Evolutionary conservation across 139 green algal genomes (phyloP), one percentile per base, ranked within the genome.

Genomic region (Coccomyxa sp.): DNA sequence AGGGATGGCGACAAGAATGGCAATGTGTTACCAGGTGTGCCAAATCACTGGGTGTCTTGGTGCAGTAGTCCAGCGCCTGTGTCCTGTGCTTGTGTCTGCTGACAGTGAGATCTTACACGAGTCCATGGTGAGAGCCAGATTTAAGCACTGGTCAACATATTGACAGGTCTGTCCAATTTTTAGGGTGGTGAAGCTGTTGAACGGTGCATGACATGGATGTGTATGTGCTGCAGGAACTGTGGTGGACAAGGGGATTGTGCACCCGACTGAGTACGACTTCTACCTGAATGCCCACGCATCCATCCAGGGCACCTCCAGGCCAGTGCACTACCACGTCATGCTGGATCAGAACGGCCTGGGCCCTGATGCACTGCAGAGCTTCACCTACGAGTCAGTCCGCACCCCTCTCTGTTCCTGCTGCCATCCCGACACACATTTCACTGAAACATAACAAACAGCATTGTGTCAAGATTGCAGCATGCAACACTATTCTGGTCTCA

Each of bases 251-350:
- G 81, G 67, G 77, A 93, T 97, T 84, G 75, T 31, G 28, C 76
- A 86, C 86, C 80, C 80, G 21, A 83, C n/a, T 14, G 91, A 94
- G 68, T 96, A 92, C 67, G 92, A 96, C 88, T 98, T 98, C 90
- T 98, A 92, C 85, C 91, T 98, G 13, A 95, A 95, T 87, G 90
- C 82, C 75, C 95, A 98, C 79, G 90, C 90, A 0, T 91, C 93
- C 76, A 90, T 98, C 32, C 92, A 97, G 90, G 84, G 82, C 58
- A 89, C 89, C 85, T 94, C 88, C 89, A 89, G 91, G 79, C 90
- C 94, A 27, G 90, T 88, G 21, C 92, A 95, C 83, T 94, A 94
- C 91, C 86, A 92, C 81, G 94, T 97, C 82, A 86, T 98, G 57
- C 78, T 92, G 57, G 95, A 98, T 77, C 92, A 98, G 85, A 95